Evolutionary conservation across 2,329 filamentous ascomycete genomes (phyloP).

Genomic region (Exutisphaerella laricina): DNA sequence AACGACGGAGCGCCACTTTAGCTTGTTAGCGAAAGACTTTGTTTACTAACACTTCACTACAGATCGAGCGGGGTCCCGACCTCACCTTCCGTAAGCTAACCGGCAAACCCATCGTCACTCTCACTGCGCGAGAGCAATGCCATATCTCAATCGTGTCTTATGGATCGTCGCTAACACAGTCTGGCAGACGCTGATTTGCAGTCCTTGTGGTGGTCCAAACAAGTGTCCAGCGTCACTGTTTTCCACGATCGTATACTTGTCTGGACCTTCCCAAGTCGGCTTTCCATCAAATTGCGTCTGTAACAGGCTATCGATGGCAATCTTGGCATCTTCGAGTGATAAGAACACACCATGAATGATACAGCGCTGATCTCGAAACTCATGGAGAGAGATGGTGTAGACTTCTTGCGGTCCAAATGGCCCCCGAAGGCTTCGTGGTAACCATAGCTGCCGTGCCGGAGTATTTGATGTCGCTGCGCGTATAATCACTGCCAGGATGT

Average conservation of each 20-base stretch:
- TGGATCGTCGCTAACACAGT: constrained; percentile 1
- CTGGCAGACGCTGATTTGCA: not conserved
- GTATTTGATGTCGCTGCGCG: not conserved
- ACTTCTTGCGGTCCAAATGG: not conserved
- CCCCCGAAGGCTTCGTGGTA: not conserved
- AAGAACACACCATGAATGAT: not conserved
- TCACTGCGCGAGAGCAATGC: too few relatives aligned
- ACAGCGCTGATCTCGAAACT: not conserved
- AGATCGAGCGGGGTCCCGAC: too few relatives aligned
- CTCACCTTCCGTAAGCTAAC: too few relatives aligned
- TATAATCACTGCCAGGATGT: not conserved
- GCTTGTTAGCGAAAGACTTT: too few relatives aligned
- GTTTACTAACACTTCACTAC: too few relatives aligned
- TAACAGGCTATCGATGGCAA: not conserved
- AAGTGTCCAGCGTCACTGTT: not conserved
- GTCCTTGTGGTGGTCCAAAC: not conserved
- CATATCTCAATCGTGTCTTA: not conserved
- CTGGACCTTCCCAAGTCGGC: not conserved
- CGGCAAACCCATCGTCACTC: too few relatives aligned
- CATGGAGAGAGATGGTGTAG: constrained; percentile 3
- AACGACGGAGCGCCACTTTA: too few relatives aligned
- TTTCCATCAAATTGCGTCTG: not conserved
- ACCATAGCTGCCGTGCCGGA: not conserved
- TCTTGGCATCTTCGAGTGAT: not conserved
- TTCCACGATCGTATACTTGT: not conserved